Evolutionary conservation across 2,329 filamentous ascomycete species (phyloP), one percentile per base, ranked within the genome.

Genomic region (Fusarium continuum): DNA sequence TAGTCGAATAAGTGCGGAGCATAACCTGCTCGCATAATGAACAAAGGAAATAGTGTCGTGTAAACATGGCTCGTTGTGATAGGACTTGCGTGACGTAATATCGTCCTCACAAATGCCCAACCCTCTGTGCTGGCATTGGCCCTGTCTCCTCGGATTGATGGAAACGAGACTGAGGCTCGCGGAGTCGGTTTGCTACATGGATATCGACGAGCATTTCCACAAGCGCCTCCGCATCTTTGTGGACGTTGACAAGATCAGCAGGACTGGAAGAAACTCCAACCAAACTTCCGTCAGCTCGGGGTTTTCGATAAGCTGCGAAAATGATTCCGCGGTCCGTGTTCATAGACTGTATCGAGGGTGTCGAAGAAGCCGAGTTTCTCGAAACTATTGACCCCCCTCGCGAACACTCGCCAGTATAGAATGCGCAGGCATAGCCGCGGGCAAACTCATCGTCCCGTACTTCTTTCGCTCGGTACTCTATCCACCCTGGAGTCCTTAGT

Each of bases 221-320:
- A 17, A 86, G 74, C 0, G 77, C 76, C 70, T 84, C 81, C 4
- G 83, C 83, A 60, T 86, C 83, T 19, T 73, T 71, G 55, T 81
- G 74, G 8, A 86, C 73, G 16, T 75, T 75, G 8, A 77, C 77
- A 3, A 86, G 78, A 63, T 84, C 80, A 8, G 73, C 73, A 10
- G 74, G 70, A 19, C 57, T 67, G 26, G 75, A 75, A 52, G 71
- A 74, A 40, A 76, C 76, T 11, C 73, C 73, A 11, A 75, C 69
- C 34, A 75, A 73, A 25, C 69, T 71, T 14, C 75, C 75, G 20
- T 78, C 78, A 8, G 69, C 70, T 35, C 76, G 74, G 14, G 82
- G 80, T 59, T 81, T 81, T 19, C 83, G 78, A 63, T 85, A 86
- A 0, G 82, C 84, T 1, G 83, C 83, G 50, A 86, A 86, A 6